phyloP scores from a whole-genome alignment of 2,329 filamentous ascomycete genomes.

The Corynespora cassiicola region DNA sequence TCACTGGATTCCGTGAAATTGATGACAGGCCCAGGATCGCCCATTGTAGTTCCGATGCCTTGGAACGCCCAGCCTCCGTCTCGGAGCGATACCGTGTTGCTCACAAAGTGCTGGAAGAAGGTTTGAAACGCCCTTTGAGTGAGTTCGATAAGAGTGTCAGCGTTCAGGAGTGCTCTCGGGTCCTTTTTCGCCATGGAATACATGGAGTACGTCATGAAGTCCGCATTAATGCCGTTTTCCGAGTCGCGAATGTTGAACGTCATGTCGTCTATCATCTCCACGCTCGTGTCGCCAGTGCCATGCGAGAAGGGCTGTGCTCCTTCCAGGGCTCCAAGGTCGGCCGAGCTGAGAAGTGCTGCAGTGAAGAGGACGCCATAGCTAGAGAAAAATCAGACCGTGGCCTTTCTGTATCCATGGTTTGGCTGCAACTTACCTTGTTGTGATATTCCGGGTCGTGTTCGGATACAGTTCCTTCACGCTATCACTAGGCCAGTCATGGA shows the following conservation, averaged over 20 bases:
- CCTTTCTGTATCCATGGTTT: too few species aligned
- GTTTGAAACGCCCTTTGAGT: conserved; percentile 2
- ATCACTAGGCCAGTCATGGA: too few species aligned
- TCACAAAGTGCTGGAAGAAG: conserved; percentile 32
- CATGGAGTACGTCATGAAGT: conserved; percentile 22
- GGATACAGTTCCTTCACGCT: too few species aligned
- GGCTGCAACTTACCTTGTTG: too few species aligned
- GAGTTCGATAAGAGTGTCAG: not conserved
- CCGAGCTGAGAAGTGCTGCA: too few species aligned
- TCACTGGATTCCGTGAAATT: conserved; percentile 5
- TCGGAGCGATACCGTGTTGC: conserved; percentile 17
- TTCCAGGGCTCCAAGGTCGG: too few species aligned
- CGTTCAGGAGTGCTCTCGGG: conserved; percentile 9
- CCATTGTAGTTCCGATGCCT: conserved; percentile 21
- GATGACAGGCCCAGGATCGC: conserved; percentile 11
- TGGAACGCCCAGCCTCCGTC: too few species aligned
- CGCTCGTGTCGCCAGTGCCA: too few species aligned
- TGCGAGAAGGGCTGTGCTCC: too few species aligned
- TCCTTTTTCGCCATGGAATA: conserved; percentile 17
- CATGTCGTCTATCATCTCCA: conserved; percentile 25
- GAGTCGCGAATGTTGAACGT: conserved; percentile 31
- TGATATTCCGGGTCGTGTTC: too few species aligned
- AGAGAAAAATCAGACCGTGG: too few species aligned
- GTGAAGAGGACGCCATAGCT: too few species aligned
- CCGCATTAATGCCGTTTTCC: conserved; percentile 20